phyloP scores from a whole-genome alignment of 2,329 filamentous ascomycete genomes.

The Blastomyces silverae region DNA sequence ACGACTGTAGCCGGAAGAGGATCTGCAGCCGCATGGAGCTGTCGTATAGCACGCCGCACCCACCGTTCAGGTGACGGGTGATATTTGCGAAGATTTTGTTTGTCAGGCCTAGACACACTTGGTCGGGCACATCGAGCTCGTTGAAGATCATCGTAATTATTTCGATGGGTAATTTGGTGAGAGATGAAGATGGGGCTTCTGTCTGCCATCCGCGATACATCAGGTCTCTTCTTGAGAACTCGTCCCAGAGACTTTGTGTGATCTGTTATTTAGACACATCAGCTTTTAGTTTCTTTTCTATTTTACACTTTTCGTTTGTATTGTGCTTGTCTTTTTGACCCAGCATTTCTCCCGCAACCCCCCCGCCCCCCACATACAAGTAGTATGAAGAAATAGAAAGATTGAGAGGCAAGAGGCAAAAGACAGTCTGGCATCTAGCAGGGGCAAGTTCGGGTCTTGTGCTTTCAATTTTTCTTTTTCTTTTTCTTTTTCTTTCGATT shows the following conservation, averaged over 20 bases:
- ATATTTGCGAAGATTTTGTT: constrained; percentile 16
- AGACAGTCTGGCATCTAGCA: background rate
- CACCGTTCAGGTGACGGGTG: constrained; percentile 7
- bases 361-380: background rate
- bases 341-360: background rate
- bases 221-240: background rate
- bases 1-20: constrained; percentile 17
- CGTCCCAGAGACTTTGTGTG: background rate
- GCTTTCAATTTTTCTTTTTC: no score
- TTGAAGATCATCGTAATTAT: constrained; percentile 17
- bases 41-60: constrained; percentile 14
- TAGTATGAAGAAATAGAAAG: background rate
- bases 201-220: background rate
- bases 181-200: background rate
- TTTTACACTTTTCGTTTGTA: background rate
- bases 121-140: constrained; percentile 14
- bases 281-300: constrained; percentile 5
- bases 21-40: constrained; percentile 14
- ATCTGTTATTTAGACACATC: constrained; percentile 8
- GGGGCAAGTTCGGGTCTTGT: background rate
- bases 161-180: constrained; percentile 12
- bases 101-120: constrained; percentile 18
- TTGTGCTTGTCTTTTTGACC: no score
- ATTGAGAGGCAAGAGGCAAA: background rate
- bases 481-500: background rate